Conservation (phyloP, 1,284 basidiomycete genomes). For the Trichosporon coremiiforme region DNA sequence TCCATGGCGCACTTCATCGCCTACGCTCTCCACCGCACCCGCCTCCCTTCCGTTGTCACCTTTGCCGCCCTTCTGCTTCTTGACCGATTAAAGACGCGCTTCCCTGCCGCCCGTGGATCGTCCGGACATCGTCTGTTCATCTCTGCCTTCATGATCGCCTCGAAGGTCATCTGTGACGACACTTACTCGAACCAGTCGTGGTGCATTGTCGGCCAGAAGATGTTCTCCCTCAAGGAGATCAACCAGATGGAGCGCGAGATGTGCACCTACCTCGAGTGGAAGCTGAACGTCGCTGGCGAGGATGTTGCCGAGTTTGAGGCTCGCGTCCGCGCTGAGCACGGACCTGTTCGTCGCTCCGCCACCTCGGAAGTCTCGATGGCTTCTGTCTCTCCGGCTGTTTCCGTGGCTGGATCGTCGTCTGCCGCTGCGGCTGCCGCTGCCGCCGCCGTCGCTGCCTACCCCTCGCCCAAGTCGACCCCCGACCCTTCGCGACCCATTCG, state of each 20-base stretch:
- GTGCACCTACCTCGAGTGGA: slow-evolving; percentile 90
- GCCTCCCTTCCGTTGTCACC: slow-evolving; percentile 77
- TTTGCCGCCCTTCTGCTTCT: slow-evolving; percentile 83
- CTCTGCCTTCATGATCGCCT: slow-evolving; percentile 86
- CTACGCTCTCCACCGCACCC: slow-evolving; percentile 84
- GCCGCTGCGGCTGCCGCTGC: slow-evolving; percentile 16
- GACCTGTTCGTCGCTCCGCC: slow-evolving; percentile 30
- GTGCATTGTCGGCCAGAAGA: slow-evolving; percentile 87
- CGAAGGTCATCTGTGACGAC: slow-evolving; percentile 77
- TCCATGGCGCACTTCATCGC: slow-evolving; percentile 80
- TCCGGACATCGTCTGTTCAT: slow-evolving; percentile 89
- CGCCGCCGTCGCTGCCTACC: slow-evolving; percentile 40
- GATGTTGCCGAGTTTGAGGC: slow-evolving; percentile 52
- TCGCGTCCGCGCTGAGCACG: slow-evolving; percentile 45
- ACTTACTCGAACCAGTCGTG: slow-evolving; percentile 96
- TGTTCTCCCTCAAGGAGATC: slow-evolving; percentile 86
- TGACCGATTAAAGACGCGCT: slow-evolving; percentile 82
- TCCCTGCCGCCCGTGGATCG: slow-evolving; percentile 86
- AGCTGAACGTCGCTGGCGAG: slow-evolving; percentile 60
- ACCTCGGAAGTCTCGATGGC: slow-evolving; percentile 25
- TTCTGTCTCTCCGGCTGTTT: slow-evolving; percentile 19
- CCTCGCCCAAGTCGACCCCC: slow-evolving; percentile 53
- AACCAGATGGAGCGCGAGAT: slow-evolving; percentile 97
- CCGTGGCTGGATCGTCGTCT: slow-evolving; percentile 20
- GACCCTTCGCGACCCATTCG: slow-evolving; percentile 47